Conservation (phyloP, 768 basidiomycete species). For the Lentinula aciculospora region DNA sequence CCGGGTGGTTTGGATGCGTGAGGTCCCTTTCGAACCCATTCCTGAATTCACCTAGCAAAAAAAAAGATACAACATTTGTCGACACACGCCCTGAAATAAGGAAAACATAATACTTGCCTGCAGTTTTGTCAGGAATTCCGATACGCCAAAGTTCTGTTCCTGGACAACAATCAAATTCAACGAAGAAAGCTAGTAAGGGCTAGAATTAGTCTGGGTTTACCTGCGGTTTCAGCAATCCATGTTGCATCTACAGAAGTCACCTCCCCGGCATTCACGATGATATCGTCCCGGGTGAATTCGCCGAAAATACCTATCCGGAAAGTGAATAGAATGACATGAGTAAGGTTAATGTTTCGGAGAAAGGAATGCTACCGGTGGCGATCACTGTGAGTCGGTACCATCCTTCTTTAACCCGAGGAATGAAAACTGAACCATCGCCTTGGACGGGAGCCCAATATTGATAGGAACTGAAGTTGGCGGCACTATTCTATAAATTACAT, state of each 20-base stretch:
- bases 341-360: too few relatives aligned
- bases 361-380: conserved; percentile 9
- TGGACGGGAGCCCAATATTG: conserved; percentile 20
- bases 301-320: conserved; percentile 18
- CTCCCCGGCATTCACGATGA: conserved; percentile 13
- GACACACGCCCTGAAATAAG: too few relatives aligned
- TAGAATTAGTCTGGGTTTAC: neutral
- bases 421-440: conserved; percentile 10
- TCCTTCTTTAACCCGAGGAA: conserved; percentile 20
- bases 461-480: conserved; percentile 14
- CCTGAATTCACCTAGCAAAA: conserved; percentile 3
- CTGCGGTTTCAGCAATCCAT: conserved; percentile 18
- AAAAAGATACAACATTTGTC: too few relatives aligned
- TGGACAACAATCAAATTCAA: neutral
- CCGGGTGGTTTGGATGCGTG: conserved; percentile 13
- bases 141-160: conserved; percentile 20
- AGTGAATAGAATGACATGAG: neutral
- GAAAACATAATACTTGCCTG: conserved; percentile 16
- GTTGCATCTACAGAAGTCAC: conserved; percentile 10
- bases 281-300: conserved; percentile 18
- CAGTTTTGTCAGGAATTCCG: conserved; percentile 18
- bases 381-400: conserved; percentile 20
- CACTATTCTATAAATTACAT: conserved; percentile 15
- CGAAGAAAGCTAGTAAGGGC: neutral
- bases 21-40: conserved; percentile 18